Evolutionary conservation across 257 asterid genomes (phyloP), one percentile per base, ranked within the genome.

Genomic region (Capsicum pubescens): DNA sequence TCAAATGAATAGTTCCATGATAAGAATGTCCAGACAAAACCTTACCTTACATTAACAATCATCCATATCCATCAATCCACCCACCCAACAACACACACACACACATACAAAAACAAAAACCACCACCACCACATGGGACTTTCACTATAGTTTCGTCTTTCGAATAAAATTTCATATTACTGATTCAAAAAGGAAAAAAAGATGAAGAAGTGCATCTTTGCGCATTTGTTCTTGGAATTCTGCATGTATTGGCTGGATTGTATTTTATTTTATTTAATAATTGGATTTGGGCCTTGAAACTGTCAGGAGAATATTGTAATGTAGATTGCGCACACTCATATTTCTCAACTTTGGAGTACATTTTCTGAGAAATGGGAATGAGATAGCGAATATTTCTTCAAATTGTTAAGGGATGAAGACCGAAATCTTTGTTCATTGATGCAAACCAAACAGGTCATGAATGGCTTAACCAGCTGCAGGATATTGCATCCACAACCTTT

Each of bases 381-480:
- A 11, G 11, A 12, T 48, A n/a, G 59, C 2, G 1, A 39, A 48
- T 5, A 72, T 48, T 19, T 72, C 42, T 72, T n/a, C 58, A 48
- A 19, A 46, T 19, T 48, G 42, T 48, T 3, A 10, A 71, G 6
- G 80, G 39, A 11, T 1, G 19, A 72, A 72, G 42, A 19, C 59
- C 8, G 1, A 21, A 48, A 72, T 72, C 59, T 48, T 48, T 72
- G 59, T 72, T 72, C 11, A 12, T n/a, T 72, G 59, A 46, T 46
- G 80, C n/a, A 72, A 48, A 46, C 36, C n/a, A 72, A 72, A 72
- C 80, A 19, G 42, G 58, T n/a, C 39, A 71, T 10, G 44, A 71
- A 44, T 12, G 10, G 57, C 39, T 69, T 71, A 46, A 52, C 42
- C 80, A 48, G 42, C 11, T 19, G 15, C 9, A 11, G 19, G 42